Conservation (phyloP, 1,284 basidiomycete genomes). For the Erythrobasidium hasegawianum region DNA sequence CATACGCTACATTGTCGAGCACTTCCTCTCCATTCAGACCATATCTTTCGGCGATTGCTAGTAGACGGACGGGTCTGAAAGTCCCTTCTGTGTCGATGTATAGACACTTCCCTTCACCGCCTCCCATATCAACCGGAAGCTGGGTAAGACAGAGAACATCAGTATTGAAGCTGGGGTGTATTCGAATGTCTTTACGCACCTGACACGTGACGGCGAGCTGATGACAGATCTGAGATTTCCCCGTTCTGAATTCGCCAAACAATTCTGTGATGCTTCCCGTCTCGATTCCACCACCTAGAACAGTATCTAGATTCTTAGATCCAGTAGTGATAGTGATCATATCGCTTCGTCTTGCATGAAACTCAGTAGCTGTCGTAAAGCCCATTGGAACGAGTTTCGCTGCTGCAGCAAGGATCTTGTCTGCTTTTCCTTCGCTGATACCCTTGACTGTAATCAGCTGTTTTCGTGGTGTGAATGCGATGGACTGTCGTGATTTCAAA, state of each 20-base stretch:
- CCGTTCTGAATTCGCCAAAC: slow-evolving; percentile 97
- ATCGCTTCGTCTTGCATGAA: slow-evolving; percentile 91
- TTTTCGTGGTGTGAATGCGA: slow-evolving; percentile 98
- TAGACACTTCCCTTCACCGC: slow-evolving; percentile 96
- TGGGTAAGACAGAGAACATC: slow-evolving; percentile 40
- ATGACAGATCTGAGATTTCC: slow-evolving; percentile 97
- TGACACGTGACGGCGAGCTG: slow-evolving; percentile 98
- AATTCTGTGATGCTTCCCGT: slow-evolving; percentile 98
- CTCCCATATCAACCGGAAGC: slow-evolving; percentile 94
- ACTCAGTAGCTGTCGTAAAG: slow-evolving; percentile 97
- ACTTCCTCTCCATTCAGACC: slow-evolving; percentile 97
- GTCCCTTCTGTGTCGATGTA: slow-evolving; percentile 99
- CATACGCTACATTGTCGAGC: slow-evolving; percentile 97
- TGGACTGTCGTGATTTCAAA: slow-evolving; percentile 50
- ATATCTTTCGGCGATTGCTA: slow-evolving; percentile 91
- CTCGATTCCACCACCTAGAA: slow-evolving; percentile 97
- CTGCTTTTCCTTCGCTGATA: slow-evolving; percentile 95
- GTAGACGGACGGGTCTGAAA: slow-evolving; percentile 90
- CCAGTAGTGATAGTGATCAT: slow-evolving; percentile 96
- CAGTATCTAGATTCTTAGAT: slow-evolving; percentile 89
- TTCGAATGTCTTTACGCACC: slow-evolving; percentile 44
- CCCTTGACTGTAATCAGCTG: slow-evolving; percentile 86
- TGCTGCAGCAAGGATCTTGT: slow-evolving; percentile 90
- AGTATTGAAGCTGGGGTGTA: too few species aligned
- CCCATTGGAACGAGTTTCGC: slow-evolving; percentile 95